Conservation (phyloP, 1,139 yeast genomes). For the Yamadazyma blattariae region DNA sequence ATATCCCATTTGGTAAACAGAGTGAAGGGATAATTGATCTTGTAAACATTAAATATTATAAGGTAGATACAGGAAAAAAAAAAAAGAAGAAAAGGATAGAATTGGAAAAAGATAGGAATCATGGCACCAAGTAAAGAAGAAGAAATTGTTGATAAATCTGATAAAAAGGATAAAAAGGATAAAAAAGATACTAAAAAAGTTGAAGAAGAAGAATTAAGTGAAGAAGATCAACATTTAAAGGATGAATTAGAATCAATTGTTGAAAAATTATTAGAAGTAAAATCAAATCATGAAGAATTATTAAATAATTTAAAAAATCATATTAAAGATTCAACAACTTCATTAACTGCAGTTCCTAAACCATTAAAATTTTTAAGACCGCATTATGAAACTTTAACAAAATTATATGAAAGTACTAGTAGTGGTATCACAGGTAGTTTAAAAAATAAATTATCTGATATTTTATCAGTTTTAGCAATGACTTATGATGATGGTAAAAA, state of each 20-base stretch:
- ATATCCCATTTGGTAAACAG: too few relatives aligned
- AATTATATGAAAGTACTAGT: conserved; percentile 46
- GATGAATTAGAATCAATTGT: conserved; percentile 85
- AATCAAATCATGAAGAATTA: conserved; percentile 53
- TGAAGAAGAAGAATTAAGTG: conserved; percentile 77
- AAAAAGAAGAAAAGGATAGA: too few relatives aligned
- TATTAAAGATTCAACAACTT: conserved; percentile 90
- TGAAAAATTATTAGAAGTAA: conserved; percentile 58
- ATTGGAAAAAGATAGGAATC: not conserved
- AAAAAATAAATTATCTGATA: conserved; percentile 55
- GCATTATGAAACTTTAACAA: conserved; percentile 66
- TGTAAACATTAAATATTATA: too few relatives aligned
- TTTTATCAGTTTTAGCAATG: conserved; percentile 92
- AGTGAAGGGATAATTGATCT: too few relatives aligned
- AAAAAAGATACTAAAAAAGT: not conserved
- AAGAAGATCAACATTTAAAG: conserved; percentile 89
- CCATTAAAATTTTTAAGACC: conserved; percentile 95
- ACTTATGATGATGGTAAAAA: conserved; percentile 84
- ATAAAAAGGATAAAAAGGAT: not conserved
- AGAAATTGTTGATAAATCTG: not conserved
- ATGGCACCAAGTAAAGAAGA: conserved; percentile 14
- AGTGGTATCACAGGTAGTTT: not conserved
- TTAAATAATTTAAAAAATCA: conserved; percentile 68
- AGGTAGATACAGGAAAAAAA: too few relatives aligned
- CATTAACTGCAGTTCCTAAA: conserved; percentile 99